These are phyloP conservation scores for Aphanomyces stellatus DNA, from an alignment of 352 stramenopile genomes.

Conservation along the genomic window DNA sequence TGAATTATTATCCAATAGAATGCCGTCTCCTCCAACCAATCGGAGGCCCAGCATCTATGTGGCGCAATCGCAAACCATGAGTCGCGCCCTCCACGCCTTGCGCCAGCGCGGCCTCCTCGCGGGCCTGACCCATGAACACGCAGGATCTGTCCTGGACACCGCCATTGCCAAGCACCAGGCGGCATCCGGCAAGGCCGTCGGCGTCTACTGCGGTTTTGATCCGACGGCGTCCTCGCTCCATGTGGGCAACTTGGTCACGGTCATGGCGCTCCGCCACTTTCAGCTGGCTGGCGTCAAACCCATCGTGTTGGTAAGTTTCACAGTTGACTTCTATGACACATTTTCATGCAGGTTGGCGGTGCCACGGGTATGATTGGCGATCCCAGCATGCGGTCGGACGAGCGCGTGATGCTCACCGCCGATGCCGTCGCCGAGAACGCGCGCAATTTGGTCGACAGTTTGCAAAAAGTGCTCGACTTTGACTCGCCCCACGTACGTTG, in stretches of 20 bases:
- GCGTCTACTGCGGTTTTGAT: conserved; percentile 87
- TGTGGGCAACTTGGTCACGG: conserved; percentile 83
- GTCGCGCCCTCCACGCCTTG: conserved; percentile 48
- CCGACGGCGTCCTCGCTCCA: conserved; percentile 89
- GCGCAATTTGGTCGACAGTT: conserved; percentile 82
- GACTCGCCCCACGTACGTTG: conserved; percentile 36
- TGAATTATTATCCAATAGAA: background rate
- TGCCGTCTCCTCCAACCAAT: too few relatives aligned
- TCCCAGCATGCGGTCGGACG: conserved; percentile 97
- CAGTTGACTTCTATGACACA: background rate
- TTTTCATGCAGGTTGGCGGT: conserved; percentile 43
- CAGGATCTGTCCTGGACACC: conserved; percentile 42
- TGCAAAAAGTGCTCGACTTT: conserved; percentile 94
- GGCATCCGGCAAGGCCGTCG: conserved; percentile 16
- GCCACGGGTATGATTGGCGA: conserved; percentile 95
- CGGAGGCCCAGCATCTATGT: too few relatives aligned
- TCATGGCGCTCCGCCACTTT: conserved; percentile 83
- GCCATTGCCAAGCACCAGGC: conserved; percentile 24
- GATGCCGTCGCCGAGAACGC: conserved; percentile 88
- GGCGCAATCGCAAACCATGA: conserved; percentile 40
- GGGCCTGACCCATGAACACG: conserved; percentile 57
- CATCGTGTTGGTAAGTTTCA: conserved; percentile 74
- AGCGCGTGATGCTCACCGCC: conserved; percentile 92
- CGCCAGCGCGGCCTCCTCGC: conserved; percentile 63
- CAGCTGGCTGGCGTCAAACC: conserved; percentile 80